phyloP scores from a whole-genome alignment of 345 rosid species.

The Euphorbia pulcherrima region DNA sequence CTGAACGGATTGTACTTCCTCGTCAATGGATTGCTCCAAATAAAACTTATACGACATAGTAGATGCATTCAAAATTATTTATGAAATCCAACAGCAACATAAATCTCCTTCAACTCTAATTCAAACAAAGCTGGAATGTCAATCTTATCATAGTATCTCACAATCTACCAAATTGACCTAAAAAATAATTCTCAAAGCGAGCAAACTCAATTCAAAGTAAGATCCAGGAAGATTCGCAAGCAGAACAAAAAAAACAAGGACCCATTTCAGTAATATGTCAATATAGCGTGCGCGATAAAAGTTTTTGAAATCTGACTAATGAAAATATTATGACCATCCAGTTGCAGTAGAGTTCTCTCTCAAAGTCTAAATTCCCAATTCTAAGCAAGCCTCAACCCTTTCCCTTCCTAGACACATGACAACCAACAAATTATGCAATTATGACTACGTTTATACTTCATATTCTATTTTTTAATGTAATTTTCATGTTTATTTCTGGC shows the following conservation, averaged over 20 bases:
- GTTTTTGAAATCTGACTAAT: background rate
- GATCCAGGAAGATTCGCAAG: background rate
- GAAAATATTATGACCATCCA: background rate
- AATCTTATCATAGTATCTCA: background rate
- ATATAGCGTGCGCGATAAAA: background rate
- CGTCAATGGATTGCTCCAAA: too few relatives aligned
- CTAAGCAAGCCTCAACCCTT: background rate
- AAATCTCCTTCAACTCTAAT: background rate
- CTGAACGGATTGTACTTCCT: too few relatives aligned
- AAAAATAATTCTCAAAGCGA: background rate
- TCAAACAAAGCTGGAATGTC: background rate
- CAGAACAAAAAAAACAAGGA: background rate
- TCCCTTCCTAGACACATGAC: background rate
- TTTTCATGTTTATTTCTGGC: background rate
- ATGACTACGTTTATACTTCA: background rate
- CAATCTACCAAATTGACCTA: background rate
- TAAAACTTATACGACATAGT: too few relatives aligned
- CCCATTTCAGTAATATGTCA: background rate
- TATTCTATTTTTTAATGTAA: background rate
- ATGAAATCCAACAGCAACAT: too few relatives aligned
- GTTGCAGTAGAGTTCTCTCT: constrained; percentile 1
- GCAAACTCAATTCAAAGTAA: background rate
- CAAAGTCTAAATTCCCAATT: background rate
- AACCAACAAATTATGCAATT: background rate
- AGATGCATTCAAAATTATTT: too few relatives aligned